Evolutionary conservation across 257 asterid genomes (phyloP).

Genomic region (Knoxia roxburghii): DNA sequence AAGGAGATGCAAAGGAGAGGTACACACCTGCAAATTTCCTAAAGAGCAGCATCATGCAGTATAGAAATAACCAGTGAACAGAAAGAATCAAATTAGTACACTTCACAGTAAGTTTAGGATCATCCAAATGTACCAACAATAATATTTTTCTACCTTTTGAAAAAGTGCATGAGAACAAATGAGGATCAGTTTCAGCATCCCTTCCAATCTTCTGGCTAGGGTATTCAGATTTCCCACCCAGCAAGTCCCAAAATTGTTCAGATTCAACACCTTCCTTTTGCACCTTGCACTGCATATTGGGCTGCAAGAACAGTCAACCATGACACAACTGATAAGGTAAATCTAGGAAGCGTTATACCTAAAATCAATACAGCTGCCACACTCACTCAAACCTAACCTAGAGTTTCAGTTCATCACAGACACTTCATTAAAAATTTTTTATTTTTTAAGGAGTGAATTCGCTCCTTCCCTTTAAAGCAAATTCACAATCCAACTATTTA

Average conservation of each 20-base stretch:
- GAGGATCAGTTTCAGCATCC: slow-evolving; percentile 88
- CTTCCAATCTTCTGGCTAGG: slow-evolving; percentile 82
- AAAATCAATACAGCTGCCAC: background rate
- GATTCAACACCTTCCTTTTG: slow-evolving; percentile 94
- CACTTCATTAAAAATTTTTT: too few relatives aligned
- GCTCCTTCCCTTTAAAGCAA: background rate
- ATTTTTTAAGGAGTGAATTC: background rate
- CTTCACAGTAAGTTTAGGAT: slow-evolving; percentile 6
- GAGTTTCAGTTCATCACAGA: background rate
- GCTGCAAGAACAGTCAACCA: slow-evolving; percentile 47
- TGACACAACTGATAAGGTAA: slow-evolving; percentile 5
- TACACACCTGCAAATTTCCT: slow-evolving; percentile 82
- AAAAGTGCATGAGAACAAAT: slow-evolving; percentile 75
- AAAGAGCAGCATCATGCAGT: slow-evolving; percentile 39
- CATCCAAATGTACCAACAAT: slow-evolving; percentile 13
- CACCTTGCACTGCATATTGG: slow-evolving; percentile 73
- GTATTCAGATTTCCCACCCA: slow-evolving; percentile 94
- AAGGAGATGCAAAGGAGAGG: slow-evolving; percentile 18
- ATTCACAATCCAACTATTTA: background rate
- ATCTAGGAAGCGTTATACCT: background rate
- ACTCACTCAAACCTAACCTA: background rate
- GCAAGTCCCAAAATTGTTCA: slow-evolving; percentile 93
- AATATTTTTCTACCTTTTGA: slow-evolving; percentile 48
- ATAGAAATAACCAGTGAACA: slow-evolving; percentile 24
- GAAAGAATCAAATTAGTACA: slow-evolving; percentile 34